phyloP scores from a whole-genome alignment of 179 eudicot genomes.

The Amaranthus tricolor region DNA sequence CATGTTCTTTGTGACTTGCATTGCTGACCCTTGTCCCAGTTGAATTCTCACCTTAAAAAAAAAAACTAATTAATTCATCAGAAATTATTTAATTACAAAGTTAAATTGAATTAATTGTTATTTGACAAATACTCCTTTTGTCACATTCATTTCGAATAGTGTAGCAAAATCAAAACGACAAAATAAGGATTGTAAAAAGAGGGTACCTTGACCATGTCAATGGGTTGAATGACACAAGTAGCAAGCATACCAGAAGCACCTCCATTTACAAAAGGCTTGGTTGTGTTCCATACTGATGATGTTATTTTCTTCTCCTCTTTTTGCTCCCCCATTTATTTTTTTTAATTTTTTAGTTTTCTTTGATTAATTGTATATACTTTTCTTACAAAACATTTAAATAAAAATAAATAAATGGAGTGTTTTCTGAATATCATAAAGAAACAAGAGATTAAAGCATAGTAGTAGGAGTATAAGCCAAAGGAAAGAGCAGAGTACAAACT shows the following conservation, averaged over 20 bases:
- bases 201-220: slow-evolving; percentile 84
- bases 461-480: neutral
- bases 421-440: too few species aligned
- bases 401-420: too few species aligned
- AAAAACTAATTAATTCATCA: too few species aligned
- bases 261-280: slow-evolving; percentile 85
- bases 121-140: too few species aligned
- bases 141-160: too few species aligned
- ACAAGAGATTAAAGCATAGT: too few species aligned
- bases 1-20: slow-evolving; percentile 61
- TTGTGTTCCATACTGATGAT: slow-evolving; percentile 55
- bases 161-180: neutral
- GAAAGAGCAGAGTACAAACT: neutral
- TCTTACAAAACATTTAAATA: too few species aligned
- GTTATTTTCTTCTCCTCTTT: slow-evolving; percentile 28
- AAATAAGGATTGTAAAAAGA: neutral
- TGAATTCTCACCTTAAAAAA: slow-evolving; percentile 68
- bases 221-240: slow-evolving; percentile 84
- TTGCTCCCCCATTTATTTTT: neutral
- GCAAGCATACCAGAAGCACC: slow-evolving; percentile 96
- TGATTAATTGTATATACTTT: too few species aligned
- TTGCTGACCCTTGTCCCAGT: slow-evolving; percentile 93
- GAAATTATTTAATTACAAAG: slow-evolving; percentile 7
- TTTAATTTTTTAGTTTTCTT: too few species aligned
- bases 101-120: too few species aligned